phyloP scores from a whole-genome alignment of 306 rosid species.

The Vigna unguiculata region DNA sequence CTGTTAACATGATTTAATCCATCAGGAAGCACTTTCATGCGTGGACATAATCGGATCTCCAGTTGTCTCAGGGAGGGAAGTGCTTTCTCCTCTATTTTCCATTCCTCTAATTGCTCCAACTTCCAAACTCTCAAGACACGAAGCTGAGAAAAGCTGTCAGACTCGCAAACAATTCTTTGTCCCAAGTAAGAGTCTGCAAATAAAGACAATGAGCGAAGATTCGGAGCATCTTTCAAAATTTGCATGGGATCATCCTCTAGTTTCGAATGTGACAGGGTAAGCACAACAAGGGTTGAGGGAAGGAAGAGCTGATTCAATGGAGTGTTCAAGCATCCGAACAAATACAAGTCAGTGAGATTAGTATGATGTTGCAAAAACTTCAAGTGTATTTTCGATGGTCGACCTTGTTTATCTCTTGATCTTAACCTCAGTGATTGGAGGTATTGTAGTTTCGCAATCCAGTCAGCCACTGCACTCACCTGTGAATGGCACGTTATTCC shows the following conservation, averaged over 20 bases:
- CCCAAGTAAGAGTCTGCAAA: conserved; percentile 45
- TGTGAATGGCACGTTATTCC: conserved; percentile 51
- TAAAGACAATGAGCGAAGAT: conserved; percentile 41
- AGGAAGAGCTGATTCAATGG: not conserved
- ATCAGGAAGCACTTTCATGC: conserved; percentile 36
- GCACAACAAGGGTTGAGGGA: conserved; percentile 43
- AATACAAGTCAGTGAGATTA: conserved; percentile 37
- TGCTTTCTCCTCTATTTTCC: conserved; percentile 37
- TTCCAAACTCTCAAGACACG: conserved; percentile 43
- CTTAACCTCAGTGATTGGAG: conserved; percentile 44
- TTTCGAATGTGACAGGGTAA: conserved; percentile 51
- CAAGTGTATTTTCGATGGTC: conserved; percentile 29
- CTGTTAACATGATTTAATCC: conserved; percentile 41
- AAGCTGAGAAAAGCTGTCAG: conserved; percentile 46
- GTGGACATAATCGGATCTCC: conserved; percentile 46
- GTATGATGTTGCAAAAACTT: not conserved
- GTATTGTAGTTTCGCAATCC: conserved; percentile 32
- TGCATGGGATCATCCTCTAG: conserved; percentile 46
- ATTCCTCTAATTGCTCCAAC: conserved; percentile 38
- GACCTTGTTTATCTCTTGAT: conserved; percentile 41
- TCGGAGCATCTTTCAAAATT: conserved; percentile 37
- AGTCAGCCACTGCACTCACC: conserved; percentile 19
- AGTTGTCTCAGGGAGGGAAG: conserved; percentile 50
- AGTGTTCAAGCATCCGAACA: conserved; percentile 29
- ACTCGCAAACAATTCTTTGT: conserved; percentile 10